phyloP scores from a whole-genome alignment of 352 stramenopile genomes.

The Pythium chondricola region DNA sequence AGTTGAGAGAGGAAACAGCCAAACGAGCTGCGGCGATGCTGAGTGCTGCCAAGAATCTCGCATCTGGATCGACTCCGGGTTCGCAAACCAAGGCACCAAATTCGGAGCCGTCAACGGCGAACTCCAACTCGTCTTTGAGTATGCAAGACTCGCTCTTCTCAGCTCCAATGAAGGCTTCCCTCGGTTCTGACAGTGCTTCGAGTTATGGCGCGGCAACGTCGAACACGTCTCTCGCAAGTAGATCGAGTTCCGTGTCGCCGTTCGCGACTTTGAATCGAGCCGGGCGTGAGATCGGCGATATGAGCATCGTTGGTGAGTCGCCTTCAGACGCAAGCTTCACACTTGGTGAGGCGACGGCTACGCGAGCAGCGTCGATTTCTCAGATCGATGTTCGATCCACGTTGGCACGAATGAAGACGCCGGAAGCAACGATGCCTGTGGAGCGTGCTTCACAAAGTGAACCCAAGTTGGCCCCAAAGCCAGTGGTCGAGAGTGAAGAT shows the following conservation, averaged over 20 bases:
- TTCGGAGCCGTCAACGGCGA: too few relatives aligned
- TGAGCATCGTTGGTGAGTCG: constrained; percentile 20
- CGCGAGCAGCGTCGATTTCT: constrained; percentile 12
- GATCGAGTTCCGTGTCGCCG: constrained; percentile 16
- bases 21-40: too few relatives aligned
- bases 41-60: too few relatives aligned
- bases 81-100: too few relatives aligned
- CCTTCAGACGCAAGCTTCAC: constrained; percentile 5
- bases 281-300: constrained; percentile 8
- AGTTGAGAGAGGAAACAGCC: too few relatives aligned
- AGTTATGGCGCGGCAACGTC: too few relatives aligned
- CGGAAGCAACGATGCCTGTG: constrained; percentile 5
- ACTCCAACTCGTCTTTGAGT: too few relatives aligned
- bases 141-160: too few relatives aligned
- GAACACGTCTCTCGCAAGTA: background rate
- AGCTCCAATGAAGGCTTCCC: too few relatives aligned
- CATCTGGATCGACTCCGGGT: too few relatives aligned
- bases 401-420: constrained; percentile 15
- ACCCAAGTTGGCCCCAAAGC: constrained; percentile 9
- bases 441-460: constrained; percentile 23
- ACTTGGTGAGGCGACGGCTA: background rate
- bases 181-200: too few relatives aligned
- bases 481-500: constrained; percentile 15
- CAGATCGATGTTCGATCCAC: constrained; percentile 13
- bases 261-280: background rate